A percentile compares a stretch with the other conserved stretches of the same genome.
phyloP scores from a whole-genome alignment of 2,329 filamentous ascomycete species.

The Pseudopyricularia javanii region DNA sequence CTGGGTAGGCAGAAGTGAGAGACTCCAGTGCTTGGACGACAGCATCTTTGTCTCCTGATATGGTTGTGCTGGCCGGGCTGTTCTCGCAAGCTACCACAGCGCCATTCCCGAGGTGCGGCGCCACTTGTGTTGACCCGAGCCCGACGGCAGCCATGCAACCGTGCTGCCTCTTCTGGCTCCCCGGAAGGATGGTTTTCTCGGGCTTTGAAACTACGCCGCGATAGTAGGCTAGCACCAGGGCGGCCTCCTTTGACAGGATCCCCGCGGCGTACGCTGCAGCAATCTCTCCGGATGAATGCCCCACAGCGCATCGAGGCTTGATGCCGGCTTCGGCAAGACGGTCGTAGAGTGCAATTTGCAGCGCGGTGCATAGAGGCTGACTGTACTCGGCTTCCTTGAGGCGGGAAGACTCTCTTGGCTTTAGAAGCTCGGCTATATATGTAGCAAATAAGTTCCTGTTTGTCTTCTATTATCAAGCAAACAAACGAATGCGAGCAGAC shows the following conservation, averaged over 20 bases:
- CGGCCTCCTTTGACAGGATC: slow-evolving; percentile 8
- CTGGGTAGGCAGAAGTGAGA: background rate
- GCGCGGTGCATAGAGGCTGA: slow-evolving; percentile 16
- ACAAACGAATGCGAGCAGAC: background rate
- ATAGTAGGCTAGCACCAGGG: slow-evolving; percentile 10
- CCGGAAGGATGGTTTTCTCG: no score
- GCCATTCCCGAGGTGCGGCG: background rate
- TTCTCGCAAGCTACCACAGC: background rate
- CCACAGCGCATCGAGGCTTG: slow-evolving; percentile 12
- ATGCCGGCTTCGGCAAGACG: slow-evolving; percentile 13
- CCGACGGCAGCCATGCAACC: slow-evolving; percentile 29
- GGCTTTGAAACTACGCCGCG: slow-evolving; percentile 5
- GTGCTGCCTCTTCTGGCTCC: background rate
- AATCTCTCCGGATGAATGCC: slow-evolving; percentile 23
- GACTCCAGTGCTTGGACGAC: slow-evolving; percentile 7
- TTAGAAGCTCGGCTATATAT: no score
- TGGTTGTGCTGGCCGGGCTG: slow-evolving; percentile 20
- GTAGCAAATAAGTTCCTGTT: no score
- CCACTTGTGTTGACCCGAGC: slow-evolving; percentile 5
- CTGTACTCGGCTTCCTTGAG: slow-evolving; percentile 4
- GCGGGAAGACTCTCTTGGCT: no score
- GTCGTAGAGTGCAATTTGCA: slow-evolving; percentile 18
- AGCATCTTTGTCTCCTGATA: slow-evolving; percentile 24
- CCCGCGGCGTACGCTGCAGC: slow-evolving; percentile 17
- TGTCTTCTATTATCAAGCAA: background rate